Evolutionary conservation across 2,329 filamentous ascomycete genomes (phyloP).

Genomic region (Monosporascus sp.): DNA sequence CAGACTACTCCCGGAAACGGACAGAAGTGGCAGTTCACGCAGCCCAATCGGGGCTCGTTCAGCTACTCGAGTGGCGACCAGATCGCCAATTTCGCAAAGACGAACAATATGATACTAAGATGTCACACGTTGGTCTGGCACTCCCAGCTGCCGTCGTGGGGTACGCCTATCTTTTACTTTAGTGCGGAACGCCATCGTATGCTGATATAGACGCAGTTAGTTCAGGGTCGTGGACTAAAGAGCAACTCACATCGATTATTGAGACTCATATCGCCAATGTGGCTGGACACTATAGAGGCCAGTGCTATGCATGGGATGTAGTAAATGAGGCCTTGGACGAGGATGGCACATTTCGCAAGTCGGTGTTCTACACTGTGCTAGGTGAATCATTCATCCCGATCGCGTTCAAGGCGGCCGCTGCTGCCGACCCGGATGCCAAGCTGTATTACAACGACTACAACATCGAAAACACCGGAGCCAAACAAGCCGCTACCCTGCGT

Average conservation of each 20-base stretch:
- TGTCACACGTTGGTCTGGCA: conserved; percentile 50
- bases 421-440: conserved; percentile 50
- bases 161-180: conserved; percentile 1
- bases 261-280: conserved; percentile 57
- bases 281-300: conserved; percentile 51
- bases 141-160: conserved; percentile 10
- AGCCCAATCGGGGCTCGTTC: conserved; percentile 53
- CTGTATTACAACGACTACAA: conserved; percentile 56
- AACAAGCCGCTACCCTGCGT: conserved; percentile 38
- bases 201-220: conserved; percentile 17
- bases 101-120: conserved; percentile 47
- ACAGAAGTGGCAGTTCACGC: conserved; percentile 59
- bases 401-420: conserved; percentile 51
- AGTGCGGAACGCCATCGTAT: background rate
- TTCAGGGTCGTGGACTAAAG: conserved; percentile 48
- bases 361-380: conserved; percentile 50
- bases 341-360: conserved; percentile 46
- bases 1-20: conserved; percentile 60
- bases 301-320: conserved; percentile 61
- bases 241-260: conserved; percentile 50
- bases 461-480: conserved; percentile 47
- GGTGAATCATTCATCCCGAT: conserved; percentile 52
- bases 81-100: conserved; percentile 41
- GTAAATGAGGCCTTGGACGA: conserved; percentile 60
- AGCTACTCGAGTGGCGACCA: conserved; percentile 53